These are phyloP conservation scores for Pseudocercospora eumusae DNA, from an alignment of 2,329 filamentous ascomycete species.

Conservation along the genomic window DNA sequence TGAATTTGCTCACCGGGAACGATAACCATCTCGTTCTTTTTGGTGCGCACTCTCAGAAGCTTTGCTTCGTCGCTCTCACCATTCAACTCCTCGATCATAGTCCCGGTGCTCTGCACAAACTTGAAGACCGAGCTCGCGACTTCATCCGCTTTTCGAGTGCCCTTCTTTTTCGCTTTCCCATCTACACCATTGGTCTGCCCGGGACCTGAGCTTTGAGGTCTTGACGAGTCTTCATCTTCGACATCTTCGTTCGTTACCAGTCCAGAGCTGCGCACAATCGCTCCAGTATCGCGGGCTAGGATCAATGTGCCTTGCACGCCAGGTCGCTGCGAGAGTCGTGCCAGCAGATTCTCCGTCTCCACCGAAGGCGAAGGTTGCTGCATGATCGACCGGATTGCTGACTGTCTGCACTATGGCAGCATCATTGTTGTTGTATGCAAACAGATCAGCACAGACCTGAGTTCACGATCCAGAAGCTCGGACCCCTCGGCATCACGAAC, in stretches of 20 bases:
- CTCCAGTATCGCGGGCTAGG: conserved; percentile 69
- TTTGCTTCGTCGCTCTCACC: conserved; percentile 77
- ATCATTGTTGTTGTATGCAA: conserved; percentile 2
- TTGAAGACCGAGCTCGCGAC: conserved; percentile 75
- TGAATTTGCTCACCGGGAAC: conserved; percentile 58
- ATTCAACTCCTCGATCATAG: conserved; percentile 71
- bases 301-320: conserved; percentile 78
- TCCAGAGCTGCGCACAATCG: conserved; percentile 74
- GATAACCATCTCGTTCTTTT: conserved; percentile 81
- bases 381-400: conserved; percentile 26
- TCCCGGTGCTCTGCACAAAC: conserved; percentile 69
- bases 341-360: conserved; percentile 65
- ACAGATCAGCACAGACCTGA: not conserved
- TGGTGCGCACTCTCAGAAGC: conserved; percentile 74
- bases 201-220: conserved; percentile 33
- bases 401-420: conserved; percentile 8
- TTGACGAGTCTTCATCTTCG: conserved; percentile 43
- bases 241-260: conserved; percentile 62
- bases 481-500: conserved; percentile 4
- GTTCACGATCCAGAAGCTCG: not conserved
- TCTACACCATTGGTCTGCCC: conserved; percentile 22
- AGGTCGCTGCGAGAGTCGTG: conserved; percentile 72
- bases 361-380: conserved; percentile 44
- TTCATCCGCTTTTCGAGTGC: conserved; percentile 61
- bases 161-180: conserved; percentile 42